Evolutionary conservation across 2,329 filamentous ascomycete species (phyloP).

Genomic region (Trichoderma hamatum): DNA sequence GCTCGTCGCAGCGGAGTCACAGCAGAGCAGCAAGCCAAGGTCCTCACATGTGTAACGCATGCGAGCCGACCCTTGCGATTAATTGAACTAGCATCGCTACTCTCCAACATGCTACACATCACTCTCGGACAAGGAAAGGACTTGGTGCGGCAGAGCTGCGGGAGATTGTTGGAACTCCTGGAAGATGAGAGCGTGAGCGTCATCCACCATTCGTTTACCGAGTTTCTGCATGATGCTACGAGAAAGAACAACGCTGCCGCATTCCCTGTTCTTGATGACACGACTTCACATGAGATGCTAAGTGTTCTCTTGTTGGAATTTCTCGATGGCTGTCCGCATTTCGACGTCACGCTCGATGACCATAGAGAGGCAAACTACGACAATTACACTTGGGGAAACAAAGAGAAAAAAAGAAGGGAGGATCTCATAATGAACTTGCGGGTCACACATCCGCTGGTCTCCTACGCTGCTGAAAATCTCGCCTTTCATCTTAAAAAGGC

Average conservation of each 20-base stretch:
- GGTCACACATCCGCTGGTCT: not conserved
- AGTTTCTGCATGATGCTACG: slow-evolving; percentile 3
- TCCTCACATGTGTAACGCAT: slow-evolving; percentile 4
- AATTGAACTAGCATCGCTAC: slow-evolving; percentile 6
- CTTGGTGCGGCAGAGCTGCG: not conserved
- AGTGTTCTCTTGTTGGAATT: not conserved
- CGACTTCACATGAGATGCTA: not conserved
- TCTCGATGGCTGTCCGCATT: not conserved
- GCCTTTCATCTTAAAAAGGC: not conserved
- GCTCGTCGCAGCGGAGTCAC: slow-evolving; percentile 1
- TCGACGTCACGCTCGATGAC: not conserved
- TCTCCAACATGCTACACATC: slow-evolving; percentile 2
- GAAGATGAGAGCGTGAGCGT: slow-evolving; percentile 13
- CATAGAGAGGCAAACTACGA: not conserved
- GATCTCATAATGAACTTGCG: not conserved
- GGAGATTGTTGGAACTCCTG: not conserved
- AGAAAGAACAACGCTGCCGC: not conserved
- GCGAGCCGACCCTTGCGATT: not conserved
- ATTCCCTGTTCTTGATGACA: not conserved
- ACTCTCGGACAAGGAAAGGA: slow-evolving; percentile 4
- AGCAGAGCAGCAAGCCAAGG: slow-evolving; percentile 5
- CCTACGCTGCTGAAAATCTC: not conserved
- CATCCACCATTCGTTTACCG: slow-evolving; percentile 6
- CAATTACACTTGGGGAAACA: not conserved
- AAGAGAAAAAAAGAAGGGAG: not conserved